Evolutionary conservation across 2,329 filamentous ascomycete genomes (phyloP).

Genomic region (Byssochlamys sp.): DNA sequence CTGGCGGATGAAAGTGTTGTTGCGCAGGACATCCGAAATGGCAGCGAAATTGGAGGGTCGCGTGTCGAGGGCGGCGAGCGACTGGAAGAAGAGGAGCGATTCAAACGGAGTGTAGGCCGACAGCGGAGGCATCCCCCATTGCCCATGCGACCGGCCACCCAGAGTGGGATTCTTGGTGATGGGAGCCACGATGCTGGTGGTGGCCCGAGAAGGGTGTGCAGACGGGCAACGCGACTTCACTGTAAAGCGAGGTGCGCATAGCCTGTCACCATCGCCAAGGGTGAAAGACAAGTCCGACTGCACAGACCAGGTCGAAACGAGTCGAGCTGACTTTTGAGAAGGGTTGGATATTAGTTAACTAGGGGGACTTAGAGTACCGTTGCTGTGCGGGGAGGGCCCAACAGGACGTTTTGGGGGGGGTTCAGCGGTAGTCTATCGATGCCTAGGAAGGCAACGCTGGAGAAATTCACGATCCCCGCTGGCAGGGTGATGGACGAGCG

Average conservation of each 20-base stretch:
- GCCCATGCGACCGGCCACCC: slow-evolving; percentile 29
- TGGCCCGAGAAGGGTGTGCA: slow-evolving; percentile 2
- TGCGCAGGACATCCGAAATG: slow-evolving; percentile 65
- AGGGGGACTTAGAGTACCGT: background rate
- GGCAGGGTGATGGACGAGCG: background rate
- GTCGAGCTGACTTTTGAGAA: too few relatives aligned
- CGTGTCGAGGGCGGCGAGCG: slow-evolving; percentile 59
- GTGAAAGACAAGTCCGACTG: background rate
- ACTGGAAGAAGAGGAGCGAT: slow-evolving; percentile 75
- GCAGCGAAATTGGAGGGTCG: slow-evolving; percentile 56
- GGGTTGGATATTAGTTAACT: background rate
- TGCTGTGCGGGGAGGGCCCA: background rate
- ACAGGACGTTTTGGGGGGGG: background rate
- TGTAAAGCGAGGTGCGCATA: slow-evolving; percentile 5
- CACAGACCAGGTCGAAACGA: background rate
- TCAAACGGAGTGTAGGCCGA: slow-evolving; percentile 73
- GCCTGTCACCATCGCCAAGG: background rate
- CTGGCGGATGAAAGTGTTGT: slow-evolving; percentile 62
- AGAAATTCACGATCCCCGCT: background rate
- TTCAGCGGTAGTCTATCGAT: background rate
- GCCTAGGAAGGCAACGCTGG: background rate
- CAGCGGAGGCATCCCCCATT: slow-evolving; percentile 49
- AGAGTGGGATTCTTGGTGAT: slow-evolving; percentile 23
- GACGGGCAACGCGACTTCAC: slow-evolving; percentile 1
- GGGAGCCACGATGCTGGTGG: slow-evolving; percentile 26